These are phyloP conservation scores for Hansfordia pulvinata DNA, from an alignment of 2,329 filamentous ascomycete genomes.

Conservation along the genomic window DNA sequence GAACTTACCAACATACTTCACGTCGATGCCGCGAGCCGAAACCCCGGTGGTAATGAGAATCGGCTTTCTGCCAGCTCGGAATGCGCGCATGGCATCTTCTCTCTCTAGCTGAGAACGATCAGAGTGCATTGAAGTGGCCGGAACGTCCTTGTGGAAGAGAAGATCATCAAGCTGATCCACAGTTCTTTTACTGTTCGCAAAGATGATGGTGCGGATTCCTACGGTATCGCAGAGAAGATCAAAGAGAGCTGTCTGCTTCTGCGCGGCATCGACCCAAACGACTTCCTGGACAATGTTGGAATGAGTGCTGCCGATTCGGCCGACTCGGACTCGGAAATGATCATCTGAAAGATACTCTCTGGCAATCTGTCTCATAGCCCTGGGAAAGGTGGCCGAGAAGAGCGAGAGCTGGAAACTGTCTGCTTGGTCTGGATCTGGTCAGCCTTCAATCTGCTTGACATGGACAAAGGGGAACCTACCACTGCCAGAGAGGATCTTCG, in stretches of 20 bases:
- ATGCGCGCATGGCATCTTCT: slow-evolving; percentile 80
- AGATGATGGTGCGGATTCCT: slow-evolving; percentile 73
- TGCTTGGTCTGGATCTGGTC: slow-evolving; percentile 48
- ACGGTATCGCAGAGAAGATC: slow-evolving; percentile 58
- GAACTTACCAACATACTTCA: no score
- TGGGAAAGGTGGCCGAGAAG: slow-evolving; percentile 92
- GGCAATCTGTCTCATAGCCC: slow-evolving; percentile 61
- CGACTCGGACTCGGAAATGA: slow-evolving; percentile 71
- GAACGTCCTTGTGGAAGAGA: slow-evolving; percentile 66
- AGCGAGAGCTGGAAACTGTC: slow-evolving; percentile 62
- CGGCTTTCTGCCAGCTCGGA: slow-evolving; percentile 60
- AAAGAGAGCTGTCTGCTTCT: slow-evolving; percentile 59
- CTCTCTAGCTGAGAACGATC: slow-evolving; percentile 83
- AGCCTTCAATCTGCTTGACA: slow-evolving; percentile 6
- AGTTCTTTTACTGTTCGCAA: slow-evolving; percentile 68
- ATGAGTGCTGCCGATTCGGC: slow-evolving; percentile 73
- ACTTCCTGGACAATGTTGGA: slow-evolving; percentile 71
- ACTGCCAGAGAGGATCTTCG: slow-evolving; percentile 64
- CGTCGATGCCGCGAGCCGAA: slow-evolving; percentile 77
- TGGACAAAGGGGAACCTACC: slow-evolving; percentile 40
- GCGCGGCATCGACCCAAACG: slow-evolving; percentile 46
- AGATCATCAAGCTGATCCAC: slow-evolving; percentile 83
- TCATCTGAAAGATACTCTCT: slow-evolving; percentile 60
- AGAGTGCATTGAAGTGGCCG: slow-evolving; percentile 77
- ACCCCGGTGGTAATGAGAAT: slow-evolving; percentile 81